Evolutionary conservation across 2,329 filamentous ascomycete species (phyloP).

Genomic region (Pseudogymnoascus pannorum): DNA sequence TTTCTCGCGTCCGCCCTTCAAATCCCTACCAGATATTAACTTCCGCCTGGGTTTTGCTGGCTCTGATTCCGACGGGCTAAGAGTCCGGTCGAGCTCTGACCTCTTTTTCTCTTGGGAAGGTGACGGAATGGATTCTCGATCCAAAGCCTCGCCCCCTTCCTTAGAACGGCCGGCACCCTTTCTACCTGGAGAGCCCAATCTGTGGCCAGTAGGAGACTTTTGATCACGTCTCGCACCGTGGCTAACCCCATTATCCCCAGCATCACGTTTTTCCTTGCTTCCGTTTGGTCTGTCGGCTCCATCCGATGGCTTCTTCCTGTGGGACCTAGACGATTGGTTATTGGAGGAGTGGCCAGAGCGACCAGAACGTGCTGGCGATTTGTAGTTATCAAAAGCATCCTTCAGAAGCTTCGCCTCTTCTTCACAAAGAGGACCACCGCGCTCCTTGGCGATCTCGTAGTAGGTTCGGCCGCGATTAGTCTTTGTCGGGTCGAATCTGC

Average conservation of each 20-base stretch:
- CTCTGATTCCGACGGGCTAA: conserved; percentile 29
- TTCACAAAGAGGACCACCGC: conserved; percentile 82
- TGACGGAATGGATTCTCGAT: not conserved
- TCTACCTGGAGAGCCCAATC: not conserved
- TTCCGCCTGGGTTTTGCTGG: conserved; percentile 53
- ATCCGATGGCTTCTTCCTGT: conserved; percentile 3
- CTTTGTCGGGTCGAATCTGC: conserved; percentile 73
- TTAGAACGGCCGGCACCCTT: not conserved
- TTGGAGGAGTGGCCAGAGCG: not conserved
- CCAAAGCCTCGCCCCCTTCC: not conserved
- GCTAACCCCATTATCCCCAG: not conserved
- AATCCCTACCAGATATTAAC: conserved; percentile 54
- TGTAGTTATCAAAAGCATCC: conserved; percentile 61
- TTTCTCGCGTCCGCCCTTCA: conserved; percentile 50
- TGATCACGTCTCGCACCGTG: not conserved
- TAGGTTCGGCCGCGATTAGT: conserved; percentile 71
- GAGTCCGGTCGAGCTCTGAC: not conserved
- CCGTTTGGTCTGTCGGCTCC: not conserved
- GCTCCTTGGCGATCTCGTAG: conserved; percentile 75
- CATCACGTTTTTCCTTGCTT: not conserved
- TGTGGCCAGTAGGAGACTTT: not conserved
- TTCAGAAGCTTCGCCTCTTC: conserved; percentile 79
- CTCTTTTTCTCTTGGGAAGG: not conserved
- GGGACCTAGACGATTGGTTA: not conserved
- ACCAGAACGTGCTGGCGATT: conserved; percentile 18